Evolutionary conservation across 495 filamentous ascomycete genomes (phyloP), one percentile per base, ranked within the genome.

Genomic region (Aspergillus asperescens): DNA sequence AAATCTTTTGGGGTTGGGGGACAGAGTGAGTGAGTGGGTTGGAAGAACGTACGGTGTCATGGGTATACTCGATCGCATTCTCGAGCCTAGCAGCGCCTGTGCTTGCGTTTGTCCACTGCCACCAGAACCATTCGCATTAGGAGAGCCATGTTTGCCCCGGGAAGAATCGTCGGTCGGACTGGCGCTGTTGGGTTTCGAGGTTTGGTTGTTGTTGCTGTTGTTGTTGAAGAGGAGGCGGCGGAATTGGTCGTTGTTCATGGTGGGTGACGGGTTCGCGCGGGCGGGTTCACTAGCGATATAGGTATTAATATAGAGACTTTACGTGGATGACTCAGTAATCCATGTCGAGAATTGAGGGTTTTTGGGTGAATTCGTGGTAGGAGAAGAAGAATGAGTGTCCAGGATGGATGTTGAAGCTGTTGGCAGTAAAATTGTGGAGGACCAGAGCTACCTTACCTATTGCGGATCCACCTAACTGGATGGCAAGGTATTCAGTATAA

Each of bases 221-320:
- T 70, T 78, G 49, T 79, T 78, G 34, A 82, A 71, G 7, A 98
- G 63, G n/a, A 98, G 81, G 48, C 86, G 84, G 43, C 93, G 90
- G 64, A 98, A 98, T 64, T 98, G 89, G 15, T 88, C 80, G 79
- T 97, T 96, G 66, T 98, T 95, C 93, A 98, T 98, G 50, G 38
- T 57, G 52, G 44, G 35, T 58, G 13, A 25, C 2, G 5, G 40
- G 13, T 15, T 15, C 3, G 3, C n/a, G 32, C 32, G 32, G 32
- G 32, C 32, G n/a, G 32, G 16, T 35, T 35, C 6, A n/a, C 9
- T 37, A 27, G n/a, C 50, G n/a, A 37, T n/a, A 52, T 19, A 24
- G 5, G 19, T 42, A 10, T 22, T 29, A 45, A 43, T n/a, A 55
- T 40, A 40, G 20, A 15, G 28, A 54, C 13, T 25, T 15, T 15